Base-by-base conservation (phyloP, 495 filamentous ascomycete genomes). In the Neurospora intermedia region DNA sequence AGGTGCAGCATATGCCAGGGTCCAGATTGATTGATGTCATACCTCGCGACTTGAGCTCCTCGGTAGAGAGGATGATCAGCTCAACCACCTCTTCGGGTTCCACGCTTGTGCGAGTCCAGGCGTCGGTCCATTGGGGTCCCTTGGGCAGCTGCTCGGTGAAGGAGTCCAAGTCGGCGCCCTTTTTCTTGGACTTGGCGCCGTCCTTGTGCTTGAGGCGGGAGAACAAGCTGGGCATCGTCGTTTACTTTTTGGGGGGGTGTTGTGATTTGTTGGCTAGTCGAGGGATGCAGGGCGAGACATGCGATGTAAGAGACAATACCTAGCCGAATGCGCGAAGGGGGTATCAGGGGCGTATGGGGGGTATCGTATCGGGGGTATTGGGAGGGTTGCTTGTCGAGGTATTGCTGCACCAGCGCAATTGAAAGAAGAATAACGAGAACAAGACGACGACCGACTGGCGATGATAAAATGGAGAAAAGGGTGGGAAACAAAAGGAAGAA, bases 11-110 rank as follows among this genome's bases (percentile, higher is more conserved):
- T 35, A 62, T 35, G 54, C 23, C 20, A 59, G n/a, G 70, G 70
- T 69, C 40, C 43, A 77, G 69, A 74, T 81, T 80, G 69, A 74
- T 81, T 80, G 71, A 78, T 78, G 82, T 84, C 54, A 66, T 66
- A 97, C 96, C 96, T 93, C 94, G 88, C 73, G 91, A 90, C 84
- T 98, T 99, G 81, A 98, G 86, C 83, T 99, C 96, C 70, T 89
- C 88, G 23, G 94, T 94, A 83, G 94, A 98, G 69, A 88, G 91
- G 76, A 88, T 85, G 31, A 99, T 83, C 72, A 99, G 85, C 74
- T 96, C 93, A 76, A 95, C 91, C 41, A 99, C 90, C 82, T 99
- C 96, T 74, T 95, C 93, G 7, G 95, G 92, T 62, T 92, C 90
- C 73, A 99, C 90, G 70, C 93, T 89, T 73, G 90, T 94, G 77